Evolutionary conservation across 805 yeast species (phyloP).

Genomic region (Starmerella davenportii): DNA sequence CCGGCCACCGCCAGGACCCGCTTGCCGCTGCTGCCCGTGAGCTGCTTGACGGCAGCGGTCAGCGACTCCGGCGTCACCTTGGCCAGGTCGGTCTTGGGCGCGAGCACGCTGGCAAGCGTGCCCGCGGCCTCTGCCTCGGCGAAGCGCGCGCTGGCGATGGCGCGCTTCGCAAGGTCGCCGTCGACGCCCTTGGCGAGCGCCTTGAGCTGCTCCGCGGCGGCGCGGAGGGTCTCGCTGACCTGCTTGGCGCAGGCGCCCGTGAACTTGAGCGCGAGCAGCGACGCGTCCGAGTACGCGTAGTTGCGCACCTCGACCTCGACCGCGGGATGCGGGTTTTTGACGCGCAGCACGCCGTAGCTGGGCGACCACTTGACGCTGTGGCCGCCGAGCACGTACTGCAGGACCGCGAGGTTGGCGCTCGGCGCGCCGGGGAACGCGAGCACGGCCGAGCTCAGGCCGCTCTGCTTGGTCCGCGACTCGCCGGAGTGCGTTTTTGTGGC

Average conservation of each 20-base stretch:
- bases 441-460: slow-evolving; percentile 49
- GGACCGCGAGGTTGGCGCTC: slow-evolving; percentile 50
- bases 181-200: slow-evolving; percentile 18
- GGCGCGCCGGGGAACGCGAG: slow-evolving; percentile 56
- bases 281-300: slow-evolving; percentile 56
- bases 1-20: slow-evolving; percentile 84
- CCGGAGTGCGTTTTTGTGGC: slow-evolving; percentile 38
- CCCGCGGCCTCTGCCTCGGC: slow-evolving; percentile 30
- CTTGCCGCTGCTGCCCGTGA: slow-evolving; percentile 31
- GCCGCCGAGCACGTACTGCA: slow-evolving; percentile 48
- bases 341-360: slow-evolving; percentile 33
- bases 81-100: slow-evolving; percentile 28
- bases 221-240: slow-evolving; percentile 43
- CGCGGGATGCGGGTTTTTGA: slow-evolving; percentile 25
- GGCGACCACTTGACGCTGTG: slow-evolving; percentile 36
- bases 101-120: slow-evolving; percentile 26
- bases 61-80: slow-evolving; percentile 21
- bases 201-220: slow-evolving; percentile 20
- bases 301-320: slow-evolving; percentile 36
- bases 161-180: slow-evolving; percentile 29
- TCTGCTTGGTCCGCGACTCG: slow-evolving; percentile 40
- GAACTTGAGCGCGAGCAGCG: slow-evolving; percentile 57
- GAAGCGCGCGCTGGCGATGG: slow-evolving; percentile 42
- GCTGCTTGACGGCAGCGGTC: slow-evolving; percentile 20
- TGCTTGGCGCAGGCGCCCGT: slow-evolving; percentile 39